These are phyloP conservation scores for Fusarium abutilonis DNA, from an alignment of 2,329 filamentous ascomycete genomes.

Conservation along the genomic window DNA sequence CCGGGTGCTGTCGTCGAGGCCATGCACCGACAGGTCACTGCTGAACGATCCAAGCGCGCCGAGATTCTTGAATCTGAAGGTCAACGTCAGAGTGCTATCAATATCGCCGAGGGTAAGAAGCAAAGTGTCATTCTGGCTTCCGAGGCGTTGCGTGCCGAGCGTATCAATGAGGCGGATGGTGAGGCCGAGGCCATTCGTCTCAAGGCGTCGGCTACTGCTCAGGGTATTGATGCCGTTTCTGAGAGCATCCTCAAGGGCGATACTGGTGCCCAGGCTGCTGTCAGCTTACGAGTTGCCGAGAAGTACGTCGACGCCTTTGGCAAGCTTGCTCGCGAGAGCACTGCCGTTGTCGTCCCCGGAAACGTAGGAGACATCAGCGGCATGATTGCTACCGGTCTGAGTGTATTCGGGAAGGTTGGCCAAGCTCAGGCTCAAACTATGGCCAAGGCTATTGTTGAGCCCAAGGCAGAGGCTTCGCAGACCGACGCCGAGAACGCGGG, in stretches of 20 bases:
- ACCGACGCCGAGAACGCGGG: conserved; percentile 26
- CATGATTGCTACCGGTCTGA: conserved; percentile 96
- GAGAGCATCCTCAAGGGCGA: conserved; percentile 77
- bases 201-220: conserved; percentile 85
- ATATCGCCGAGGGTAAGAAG: conserved; percentile 97
- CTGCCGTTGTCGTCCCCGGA: conserved; percentile 92
- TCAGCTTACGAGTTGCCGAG: conserved; percentile 90
- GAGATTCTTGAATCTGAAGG: conserved; percentile 98
- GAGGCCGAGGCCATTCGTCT: conserved; percentile 93
- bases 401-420: conserved; percentile 93
- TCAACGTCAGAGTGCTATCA: conserved; percentile 96
- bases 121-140: conserved; percentile 96
- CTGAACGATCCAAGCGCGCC: conserved; percentile 95
- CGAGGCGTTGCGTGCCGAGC: conserved; percentile 87
- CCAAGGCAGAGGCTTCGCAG: conserved; percentile 37
- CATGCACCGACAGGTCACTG: conserved; percentile 98
- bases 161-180: conserved; percentile 92
- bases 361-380: conserved; percentile 96
- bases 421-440: conserved; percentile 78
- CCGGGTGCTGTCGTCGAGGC: conserved; percentile 92
- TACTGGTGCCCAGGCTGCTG: conserved; percentile 79
- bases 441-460: conserved; percentile 61
- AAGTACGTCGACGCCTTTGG: conserved; percentile 97
- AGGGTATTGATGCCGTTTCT: conserved; percentile 88
- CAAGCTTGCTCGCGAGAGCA: conserved; percentile 93